Percentiles rank a stretch among this genome's conserved stretches.
These are phyloP conservation scores for Eucalyptus tenuipes DNA, from an alignment of 345 rosid species.

Conservation along the genomic window DNA sequence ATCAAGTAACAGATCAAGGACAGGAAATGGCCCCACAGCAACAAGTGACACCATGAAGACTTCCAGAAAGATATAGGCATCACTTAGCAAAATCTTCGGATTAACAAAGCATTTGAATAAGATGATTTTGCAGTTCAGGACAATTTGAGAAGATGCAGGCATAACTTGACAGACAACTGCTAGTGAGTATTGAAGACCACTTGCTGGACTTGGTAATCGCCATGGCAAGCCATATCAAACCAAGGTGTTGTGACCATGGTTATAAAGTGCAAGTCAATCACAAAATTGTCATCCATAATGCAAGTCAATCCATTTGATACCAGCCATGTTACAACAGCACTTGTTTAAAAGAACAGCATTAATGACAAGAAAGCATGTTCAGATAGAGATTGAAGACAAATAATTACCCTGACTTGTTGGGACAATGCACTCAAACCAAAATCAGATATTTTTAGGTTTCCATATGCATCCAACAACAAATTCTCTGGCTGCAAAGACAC, in stretches of 20 bases:
- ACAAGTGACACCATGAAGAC: background rate
- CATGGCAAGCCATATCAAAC: background rate
- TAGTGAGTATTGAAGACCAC: background rate
- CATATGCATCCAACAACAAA: conserved; percentile 68
- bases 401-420: conserved; percentile 86
- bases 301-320: background rate
- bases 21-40: background rate
- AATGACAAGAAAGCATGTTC: background rate
- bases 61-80: background rate
- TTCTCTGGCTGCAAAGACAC: conserved; percentile 70
- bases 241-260: background rate
- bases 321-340: background rate
- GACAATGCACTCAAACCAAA: conserved; percentile 97
- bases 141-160: background rate
- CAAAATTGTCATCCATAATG: background rate
- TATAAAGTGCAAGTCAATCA: background rate
- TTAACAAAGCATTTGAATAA: background rate
- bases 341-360: background rate
- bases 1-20: background rate
- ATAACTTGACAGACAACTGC: background rate
- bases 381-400: background rate
- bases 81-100: background rate
- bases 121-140: background rate
- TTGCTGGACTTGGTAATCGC: background rate
- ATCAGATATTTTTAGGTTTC: conserved; percentile 93